Evolutionary conservation across 2,329 filamentous ascomycete species (phyloP).

Genomic region (Colletotrichum horii): DNA sequence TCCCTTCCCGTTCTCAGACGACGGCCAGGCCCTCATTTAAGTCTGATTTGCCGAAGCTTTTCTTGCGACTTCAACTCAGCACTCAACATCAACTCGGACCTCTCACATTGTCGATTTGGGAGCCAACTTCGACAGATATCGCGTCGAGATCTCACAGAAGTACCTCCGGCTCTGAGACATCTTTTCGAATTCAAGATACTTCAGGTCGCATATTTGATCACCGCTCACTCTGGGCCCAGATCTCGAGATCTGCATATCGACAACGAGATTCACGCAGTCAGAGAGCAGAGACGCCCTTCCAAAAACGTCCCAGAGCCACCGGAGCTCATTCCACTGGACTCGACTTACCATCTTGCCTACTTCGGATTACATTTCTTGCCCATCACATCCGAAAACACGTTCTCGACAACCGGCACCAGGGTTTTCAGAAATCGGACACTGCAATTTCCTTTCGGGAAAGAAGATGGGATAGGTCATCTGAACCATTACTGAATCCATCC

Average conservation of each 20-base stretch:
- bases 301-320: background rate
- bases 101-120: background rate
- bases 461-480: background rate
- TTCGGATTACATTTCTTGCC: fast-evolving
- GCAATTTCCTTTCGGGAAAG: background rate
- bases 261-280: background rate
- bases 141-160: background rate
- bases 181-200: background rate
- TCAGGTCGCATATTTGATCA: background rate
- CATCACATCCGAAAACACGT: background rate
- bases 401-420: background rate
- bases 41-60: background rate
- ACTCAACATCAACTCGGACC: background rate
- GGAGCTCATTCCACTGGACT: background rate
- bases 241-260: background rate
- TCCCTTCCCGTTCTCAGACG: background rate
- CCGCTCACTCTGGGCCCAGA: background rate
- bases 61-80: background rate
- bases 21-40: background rate
- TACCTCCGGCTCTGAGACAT: background rate
- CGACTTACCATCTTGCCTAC: background rate
- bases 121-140: background rate
- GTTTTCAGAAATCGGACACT: background rate
- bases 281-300: background rate
- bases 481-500: background rate